phyloP scores from a whole-genome alignment of 2,329 filamentous ascomycete genomes.

The Cercospora sp. region DNA sequence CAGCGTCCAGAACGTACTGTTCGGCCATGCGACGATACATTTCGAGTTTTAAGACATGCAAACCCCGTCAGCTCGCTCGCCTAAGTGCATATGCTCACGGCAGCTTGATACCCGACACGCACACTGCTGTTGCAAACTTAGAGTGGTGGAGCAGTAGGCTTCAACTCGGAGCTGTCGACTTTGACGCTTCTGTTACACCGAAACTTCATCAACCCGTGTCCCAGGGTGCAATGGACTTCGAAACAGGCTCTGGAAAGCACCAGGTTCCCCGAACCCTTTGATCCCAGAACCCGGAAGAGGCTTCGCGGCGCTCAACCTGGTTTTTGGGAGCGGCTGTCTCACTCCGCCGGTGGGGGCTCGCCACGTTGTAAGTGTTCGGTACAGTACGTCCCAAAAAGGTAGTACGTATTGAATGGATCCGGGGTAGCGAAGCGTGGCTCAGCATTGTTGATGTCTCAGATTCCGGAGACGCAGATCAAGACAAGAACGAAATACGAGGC shows the following conservation, averaged over 20 bases:
- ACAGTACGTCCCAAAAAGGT: not conserved
- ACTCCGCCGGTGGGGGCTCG: not conserved
- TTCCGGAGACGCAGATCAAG: not conserved
- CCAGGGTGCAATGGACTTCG: not conserved
- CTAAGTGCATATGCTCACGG: constrained; percentile 7
- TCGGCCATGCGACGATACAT: not conserved
- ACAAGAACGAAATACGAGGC: not conserved
- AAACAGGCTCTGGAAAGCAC: not conserved
- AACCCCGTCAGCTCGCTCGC: not conserved
- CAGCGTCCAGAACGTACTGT: not conserved
- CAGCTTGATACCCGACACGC: not conserved
- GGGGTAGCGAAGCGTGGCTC: not conserved
- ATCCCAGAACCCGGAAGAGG: not conserved
- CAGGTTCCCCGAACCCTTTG: not conserved
- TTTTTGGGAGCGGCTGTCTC: not conserved
- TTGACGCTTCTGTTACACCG: not conserved
- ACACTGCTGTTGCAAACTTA: not conserved
- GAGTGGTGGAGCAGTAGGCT: not conserved
- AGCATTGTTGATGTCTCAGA: not conserved
- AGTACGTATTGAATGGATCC: not conserved
- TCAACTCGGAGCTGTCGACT: not conserved
- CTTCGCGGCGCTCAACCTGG: not conserved
- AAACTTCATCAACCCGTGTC: not conserved
- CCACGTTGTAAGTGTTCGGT: not conserved
- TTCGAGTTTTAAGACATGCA: not conserved